phyloP scores from a whole-genome alignment of 148 eudicot genomes.

The Dysphania ambrosioides region DNA sequence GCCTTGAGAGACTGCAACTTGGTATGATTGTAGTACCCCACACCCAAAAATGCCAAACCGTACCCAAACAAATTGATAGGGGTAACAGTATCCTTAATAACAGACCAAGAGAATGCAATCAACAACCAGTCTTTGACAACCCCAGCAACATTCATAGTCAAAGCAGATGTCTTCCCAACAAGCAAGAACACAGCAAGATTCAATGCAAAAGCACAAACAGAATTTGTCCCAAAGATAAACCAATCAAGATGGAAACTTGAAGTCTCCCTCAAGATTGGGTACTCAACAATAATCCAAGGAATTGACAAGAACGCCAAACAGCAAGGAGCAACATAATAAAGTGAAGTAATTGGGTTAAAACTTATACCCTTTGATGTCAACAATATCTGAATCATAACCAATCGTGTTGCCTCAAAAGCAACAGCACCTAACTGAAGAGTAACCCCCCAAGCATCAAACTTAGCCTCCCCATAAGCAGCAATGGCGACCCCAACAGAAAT shows the following conservation, averaged over 20 bases:
- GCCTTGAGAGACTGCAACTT: slow-evolving; percentile 67
- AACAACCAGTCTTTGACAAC: slow-evolving; percentile 78
- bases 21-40: slow-evolving; percentile 55
- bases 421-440: slow-evolving; percentile 60
- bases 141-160: slow-evolving; percentile 84
- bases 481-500: slow-evolving; percentile 68
- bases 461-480: slow-evolving; percentile 74
- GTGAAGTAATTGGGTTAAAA: slow-evolving; percentile 58
- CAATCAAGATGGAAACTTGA: slow-evolving; percentile 58
- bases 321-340: slow-evolving; percentile 68
- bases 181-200: slow-evolving; percentile 70
- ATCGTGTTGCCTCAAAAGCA: slow-evolving; percentile 61
- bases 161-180: slow-evolving; percentile 67
- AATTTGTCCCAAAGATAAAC: slow-evolving; percentile 62
- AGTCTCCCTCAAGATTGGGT: slow-evolving; percentile 42
- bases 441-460: slow-evolving; percentile 65
- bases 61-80: slow-evolving; percentile 61
- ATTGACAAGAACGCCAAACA: slow-evolving; percentile 54
- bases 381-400: slow-evolving; percentile 61
- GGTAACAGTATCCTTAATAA: slow-evolving; percentile 70
- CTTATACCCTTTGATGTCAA: slow-evolving; percentile 54
- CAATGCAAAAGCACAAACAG: slow-evolving; percentile 62
- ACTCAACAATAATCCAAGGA: slow-evolving; percentile 67
- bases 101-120: slow-evolving; percentile 78
- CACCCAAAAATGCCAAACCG: slow-evolving; percentile 60